These are phyloP conservation scores for Garcia nutans DNA, from an alignment of 345 rosid species.

Conservation along the genomic window DNA sequence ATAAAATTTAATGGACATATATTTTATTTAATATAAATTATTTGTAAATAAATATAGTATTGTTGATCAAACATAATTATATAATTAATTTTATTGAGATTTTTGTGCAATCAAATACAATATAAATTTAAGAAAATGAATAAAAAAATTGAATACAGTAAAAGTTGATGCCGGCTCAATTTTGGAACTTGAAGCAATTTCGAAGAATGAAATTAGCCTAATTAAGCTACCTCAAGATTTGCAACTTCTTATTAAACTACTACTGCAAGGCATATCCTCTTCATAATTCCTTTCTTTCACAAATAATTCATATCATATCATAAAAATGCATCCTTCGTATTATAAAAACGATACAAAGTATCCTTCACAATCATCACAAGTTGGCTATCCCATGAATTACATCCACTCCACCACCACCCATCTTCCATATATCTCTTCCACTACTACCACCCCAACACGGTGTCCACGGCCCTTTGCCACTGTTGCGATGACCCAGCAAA, in stretches of 20 bases:
- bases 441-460: constrained; percentile 2
- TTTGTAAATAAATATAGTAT: too few species aligned
- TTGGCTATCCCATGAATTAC: constrained; percentile 29
- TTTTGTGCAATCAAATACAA: too few species aligned
- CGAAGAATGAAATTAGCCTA: constrained; percentile 5
- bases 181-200: constrained; percentile 9
- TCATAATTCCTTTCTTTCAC: constrained; percentile 1
- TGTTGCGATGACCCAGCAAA: constrained; percentile 48
- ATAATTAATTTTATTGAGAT: too few species aligned
- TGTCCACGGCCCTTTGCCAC: constrained; percentile 55
- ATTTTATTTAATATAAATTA: too few species aligned
- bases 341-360: constrained; percentile 29
- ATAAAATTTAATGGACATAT: too few species aligned
- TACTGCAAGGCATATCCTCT: constrained; percentile 5
- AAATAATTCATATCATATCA: too few species aligned
- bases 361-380: constrained; percentile 5
- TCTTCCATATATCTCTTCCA: constrained; percentile 12
- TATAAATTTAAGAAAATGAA: too few species aligned
- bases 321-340: constrained; percentile 30
- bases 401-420: constrained; percentile 20
- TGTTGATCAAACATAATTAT: too few species aligned
- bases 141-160: not conserved
- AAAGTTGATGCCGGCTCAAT: not conserved
- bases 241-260: too few species aligned
- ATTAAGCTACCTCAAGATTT: not conserved